A percentile compares a stretch with the other conserved stretches of the same genome.
phyloP scores from a whole-genome alignment of 1,284 basidiomycete species.

The Ceratobasidium theobromae region DNA sequence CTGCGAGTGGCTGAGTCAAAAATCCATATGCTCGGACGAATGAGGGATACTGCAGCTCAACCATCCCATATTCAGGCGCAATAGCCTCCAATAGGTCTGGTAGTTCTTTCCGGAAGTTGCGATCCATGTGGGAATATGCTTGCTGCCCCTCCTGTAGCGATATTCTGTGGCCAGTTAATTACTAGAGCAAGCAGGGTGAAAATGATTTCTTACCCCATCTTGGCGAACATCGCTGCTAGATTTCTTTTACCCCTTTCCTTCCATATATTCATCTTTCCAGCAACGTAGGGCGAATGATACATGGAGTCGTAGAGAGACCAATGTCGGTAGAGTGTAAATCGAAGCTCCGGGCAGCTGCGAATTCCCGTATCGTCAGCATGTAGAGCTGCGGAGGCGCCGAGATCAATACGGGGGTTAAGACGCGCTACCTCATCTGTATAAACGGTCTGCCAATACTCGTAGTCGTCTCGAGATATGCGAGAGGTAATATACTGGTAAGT shows the following conservation, averaged over 20 bases:
- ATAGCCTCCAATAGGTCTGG: conserved; percentile 83
- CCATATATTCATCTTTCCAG: conserved; percentile 94
- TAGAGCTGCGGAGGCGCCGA: conserved; percentile 27
- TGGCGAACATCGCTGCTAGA: conserved; percentile 89
- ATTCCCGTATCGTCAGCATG: conserved; percentile 75
- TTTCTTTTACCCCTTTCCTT: conserved; percentile 88
- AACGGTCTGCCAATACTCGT: conserved; percentile 77
- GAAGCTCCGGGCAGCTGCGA: conserved; percentile 78
- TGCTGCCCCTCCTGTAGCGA: conserved; percentile 94
- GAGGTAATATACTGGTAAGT: conserved; percentile 91
- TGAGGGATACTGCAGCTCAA: conserved; percentile 90
- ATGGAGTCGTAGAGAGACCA: conserved; percentile 98
- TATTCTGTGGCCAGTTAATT: conserved; percentile 52
- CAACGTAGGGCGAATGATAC: conserved; percentile 96
- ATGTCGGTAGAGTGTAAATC: conserved; percentile 94
- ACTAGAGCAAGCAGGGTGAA: conserved; percentile 13
- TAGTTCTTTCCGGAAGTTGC: conserved; percentile 85
- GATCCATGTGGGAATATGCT: conserved; percentile 93
- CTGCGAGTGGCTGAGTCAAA: conserved; percentile 80
- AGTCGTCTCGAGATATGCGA: conserved; percentile 82
- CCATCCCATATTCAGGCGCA: conserved; percentile 95
- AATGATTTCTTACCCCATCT: conserved; percentile 83
- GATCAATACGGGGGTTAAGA: conserved; percentile 62
- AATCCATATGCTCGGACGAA: conserved; percentile 93
- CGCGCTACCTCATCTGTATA: conserved; percentile 89